Evolutionary conservation across 2,329 filamentous ascomycete genomes (phyloP).

Genomic region (Penicillium polonicum): DNA sequence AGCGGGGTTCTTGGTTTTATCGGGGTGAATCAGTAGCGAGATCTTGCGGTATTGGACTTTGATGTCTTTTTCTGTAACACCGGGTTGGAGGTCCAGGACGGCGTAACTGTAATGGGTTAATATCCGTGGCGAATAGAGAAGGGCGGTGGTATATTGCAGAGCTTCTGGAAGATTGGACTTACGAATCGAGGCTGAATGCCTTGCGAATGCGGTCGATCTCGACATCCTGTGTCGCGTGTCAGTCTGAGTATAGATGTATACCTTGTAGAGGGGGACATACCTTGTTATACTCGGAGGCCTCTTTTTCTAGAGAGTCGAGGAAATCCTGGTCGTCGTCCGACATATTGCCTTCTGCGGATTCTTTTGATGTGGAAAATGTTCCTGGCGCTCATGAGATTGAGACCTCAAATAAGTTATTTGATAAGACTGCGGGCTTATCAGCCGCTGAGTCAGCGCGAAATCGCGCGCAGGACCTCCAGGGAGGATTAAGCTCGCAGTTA

Average conservation of each 20-base stretch:
- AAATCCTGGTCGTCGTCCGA: slow-evolving; percentile 69
- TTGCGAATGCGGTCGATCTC: slow-evolving; percentile 94
- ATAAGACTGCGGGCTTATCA: slow-evolving; percentile 31
- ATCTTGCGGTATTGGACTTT: slow-evolving; percentile 93
- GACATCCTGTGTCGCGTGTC: slow-evolving; percentile 63
- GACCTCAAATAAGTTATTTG: neutral
- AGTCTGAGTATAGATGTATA: slow-evolving; percentile 11
- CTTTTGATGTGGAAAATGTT: neutral
- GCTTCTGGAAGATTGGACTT: slow-evolving; percentile 31
- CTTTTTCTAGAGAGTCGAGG: slow-evolving; percentile 75
- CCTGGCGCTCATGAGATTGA: neutral
- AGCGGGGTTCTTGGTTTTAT: slow-evolving; percentile 88
- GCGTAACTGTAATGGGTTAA: slow-evolving; percentile 63
- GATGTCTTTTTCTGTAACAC: slow-evolving; percentile 93
- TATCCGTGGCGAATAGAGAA: neutral
- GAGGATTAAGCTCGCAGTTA: neutral
- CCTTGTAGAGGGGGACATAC: slow-evolving; percentile 42
- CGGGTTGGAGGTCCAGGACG: slow-evolving; percentile 91
- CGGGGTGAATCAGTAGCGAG: slow-evolving; percentile 97
- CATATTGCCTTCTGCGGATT: slow-evolving; percentile 36
- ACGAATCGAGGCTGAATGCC: slow-evolving; percentile 78
- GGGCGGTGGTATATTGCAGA: neutral
- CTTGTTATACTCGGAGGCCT: slow-evolving; percentile 90
- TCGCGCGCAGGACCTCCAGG: neutral
- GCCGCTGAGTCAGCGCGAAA: slow-evolving; percentile 37